Evolutionary conservation across 345 rosid genomes (phyloP), one percentile per base, ranked within the genome.

Genomic region (Euphorbia peplus): DNA sequence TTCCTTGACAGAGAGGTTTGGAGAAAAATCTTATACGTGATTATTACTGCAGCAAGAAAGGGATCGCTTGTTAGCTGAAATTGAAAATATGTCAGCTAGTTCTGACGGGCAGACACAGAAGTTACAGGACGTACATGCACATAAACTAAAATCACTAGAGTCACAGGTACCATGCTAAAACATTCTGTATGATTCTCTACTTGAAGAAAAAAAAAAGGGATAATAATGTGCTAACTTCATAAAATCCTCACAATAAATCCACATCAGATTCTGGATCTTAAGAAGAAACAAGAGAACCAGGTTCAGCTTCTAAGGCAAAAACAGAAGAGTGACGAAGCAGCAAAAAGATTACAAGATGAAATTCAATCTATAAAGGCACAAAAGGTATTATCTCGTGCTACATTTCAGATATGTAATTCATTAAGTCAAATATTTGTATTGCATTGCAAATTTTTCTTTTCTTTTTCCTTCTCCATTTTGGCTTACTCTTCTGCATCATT

Each of bases 281-380:
- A 85, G 89, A 95, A 87, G 78, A 95, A 95, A 84, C 97, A 91
- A 79, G 99, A 95, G 82, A 95, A 64, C 77, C 99, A 95, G 73
- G 96, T 95, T 70, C 98, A 91, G 79, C 87, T 95, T 61, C 77
- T 95, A 69, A 95, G 87, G 86, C 98, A 90, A 81, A 95, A 95
- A 74, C 97, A 90, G 75, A 95, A 87, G 78, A 91, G 98, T 71
- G 98, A 95, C 66, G 99, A 95, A 66, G 97, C 98, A 13, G 87
- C 96, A 70, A 87, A 82, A 80, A 80, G 93, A 30, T 81, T 95
- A 73, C 98, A 90, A 69, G 99, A 95, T 21, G 99, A 95, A 87
- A 95, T 95, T 78, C 98, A 90, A 73, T 90, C 80, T 54, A 95
- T 95, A 70, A 91, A 95, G 81, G 92, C 95, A 30, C 98, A 91